Evolutionary conservation across 2,329 filamentous ascomycete genomes (phyloP).

Genomic region (Grosmannia serpens): DNA sequence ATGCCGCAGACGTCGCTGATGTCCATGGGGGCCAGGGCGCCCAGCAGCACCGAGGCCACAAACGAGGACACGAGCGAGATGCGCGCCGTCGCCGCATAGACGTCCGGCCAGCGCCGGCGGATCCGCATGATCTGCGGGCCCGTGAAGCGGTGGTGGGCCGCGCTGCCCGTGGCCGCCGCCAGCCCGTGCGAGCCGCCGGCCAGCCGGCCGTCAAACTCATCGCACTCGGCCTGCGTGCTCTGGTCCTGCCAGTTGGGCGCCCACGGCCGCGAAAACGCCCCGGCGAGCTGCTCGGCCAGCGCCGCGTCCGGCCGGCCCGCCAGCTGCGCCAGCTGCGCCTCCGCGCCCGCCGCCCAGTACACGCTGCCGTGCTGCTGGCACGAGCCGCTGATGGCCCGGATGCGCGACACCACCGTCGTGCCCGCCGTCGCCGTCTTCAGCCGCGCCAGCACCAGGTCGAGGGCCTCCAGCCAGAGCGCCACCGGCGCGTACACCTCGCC

Average conservation of each 20-base stretch:
- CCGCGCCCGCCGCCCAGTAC: slow-evolving; percentile 71
- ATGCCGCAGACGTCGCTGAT: slow-evolving; percentile 92
- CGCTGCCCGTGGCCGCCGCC: slow-evolving; percentile 75
- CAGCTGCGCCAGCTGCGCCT: slow-evolving; percentile 49
- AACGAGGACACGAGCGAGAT: slow-evolving; percentile 96
- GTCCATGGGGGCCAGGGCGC: slow-evolving; percentile 76
- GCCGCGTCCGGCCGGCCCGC: slow-evolving; percentile 33
- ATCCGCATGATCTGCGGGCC: slow-evolving; percentile 94
- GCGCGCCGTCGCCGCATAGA: slow-evolving; percentile 68
- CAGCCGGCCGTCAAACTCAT: slow-evolving; percentile 67
- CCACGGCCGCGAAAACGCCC: slow-evolving; percentile 66
- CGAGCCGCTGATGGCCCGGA: slow-evolving; percentile 78
- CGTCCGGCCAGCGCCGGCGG: slow-evolving; percentile 64
- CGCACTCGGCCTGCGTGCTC: slow-evolving; percentile 85
- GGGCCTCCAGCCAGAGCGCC: slow-evolving; percentile 84
- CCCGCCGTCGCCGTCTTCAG: slow-evolving; percentile 56
- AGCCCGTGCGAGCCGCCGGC: slow-evolving; percentile 51
- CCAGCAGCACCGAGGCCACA: slow-evolving; percentile 80
- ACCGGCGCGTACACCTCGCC: slow-evolving; percentile 89
- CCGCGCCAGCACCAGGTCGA: slow-evolving; percentile 71
- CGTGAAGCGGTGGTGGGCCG: slow-evolving; percentile 94
- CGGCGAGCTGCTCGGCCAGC: slow-evolving; percentile 58
- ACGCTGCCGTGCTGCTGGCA: slow-evolving; percentile 98
- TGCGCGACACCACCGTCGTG: slow-evolving; percentile 46
- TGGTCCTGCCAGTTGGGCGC: slow-evolving; percentile 98